phyloP scores from a whole-genome alignment of 2,329 filamentous ascomycete genomes.

The Harringtonia aguacate region DNA sequence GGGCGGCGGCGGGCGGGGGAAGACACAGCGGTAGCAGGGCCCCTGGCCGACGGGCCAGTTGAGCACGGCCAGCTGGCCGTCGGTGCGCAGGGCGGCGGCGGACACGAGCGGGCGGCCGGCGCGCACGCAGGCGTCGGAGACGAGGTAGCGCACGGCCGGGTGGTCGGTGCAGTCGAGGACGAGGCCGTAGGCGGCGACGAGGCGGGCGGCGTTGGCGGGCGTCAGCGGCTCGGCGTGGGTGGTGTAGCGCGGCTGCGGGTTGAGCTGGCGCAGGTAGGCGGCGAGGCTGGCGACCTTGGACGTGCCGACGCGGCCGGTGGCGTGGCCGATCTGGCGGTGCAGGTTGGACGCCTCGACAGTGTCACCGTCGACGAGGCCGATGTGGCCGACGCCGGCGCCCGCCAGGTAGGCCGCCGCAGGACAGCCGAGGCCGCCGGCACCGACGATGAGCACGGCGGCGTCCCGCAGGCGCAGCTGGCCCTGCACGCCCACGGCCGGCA shows the following conservation, averaged over 20 bases:
- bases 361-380: constrained; percentile 84
- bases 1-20: constrained; percentile 75
- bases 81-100: constrained; percentile 77
- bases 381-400: constrained; percentile 71
- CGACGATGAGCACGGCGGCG: constrained; percentile 68
- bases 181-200: constrained; percentile 65
- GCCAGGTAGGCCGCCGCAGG: constrained; percentile 89
- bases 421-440: constrained; percentile 82
- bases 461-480: constrained; percentile 66
- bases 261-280: constrained; percentile 50
- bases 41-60: constrained; percentile 71
- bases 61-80: constrained; percentile 81
- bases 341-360: constrained; percentile 81
- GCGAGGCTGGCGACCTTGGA: constrained; percentile 73
- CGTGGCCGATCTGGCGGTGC: constrained; percentile 82
- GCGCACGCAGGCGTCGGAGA: constrained; percentile 81
- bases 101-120: constrained; percentile 72
- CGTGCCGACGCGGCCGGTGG: constrained; percentile 57
- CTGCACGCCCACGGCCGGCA: constrained; percentile 67
- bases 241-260: constrained; percentile 57
- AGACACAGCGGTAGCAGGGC: constrained; percentile 90
- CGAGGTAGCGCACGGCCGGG: constrained; percentile 80
- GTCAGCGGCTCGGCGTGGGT: constrained; percentile 55
- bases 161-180: constrained; percentile 95
- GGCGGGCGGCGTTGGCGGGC: constrained; percentile 53